These are phyloP conservation scores for Nicotiana undulata DNA, from an alignment of 257 asterid genomes.

Conservation along the genomic window DNA sequence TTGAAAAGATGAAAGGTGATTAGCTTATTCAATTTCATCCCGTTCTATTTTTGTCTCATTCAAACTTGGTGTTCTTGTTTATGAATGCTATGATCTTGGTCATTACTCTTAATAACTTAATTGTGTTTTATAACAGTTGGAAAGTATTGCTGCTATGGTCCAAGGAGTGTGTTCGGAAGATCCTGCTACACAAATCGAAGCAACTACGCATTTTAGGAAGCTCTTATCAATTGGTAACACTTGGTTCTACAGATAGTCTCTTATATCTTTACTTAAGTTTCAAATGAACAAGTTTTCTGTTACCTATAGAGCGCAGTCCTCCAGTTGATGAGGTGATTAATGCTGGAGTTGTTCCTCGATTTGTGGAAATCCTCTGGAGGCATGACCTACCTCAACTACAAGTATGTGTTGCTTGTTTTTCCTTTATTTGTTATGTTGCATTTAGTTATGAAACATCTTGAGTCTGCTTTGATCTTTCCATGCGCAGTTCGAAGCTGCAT, in stretches of 20 bases:
- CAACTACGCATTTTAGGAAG: slow-evolving; percentile 46
- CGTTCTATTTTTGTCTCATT: neutral
- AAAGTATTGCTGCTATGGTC: slow-evolving; percentile 11
- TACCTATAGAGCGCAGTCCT: neutral
- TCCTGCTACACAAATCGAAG: slow-evolving; percentile 36
- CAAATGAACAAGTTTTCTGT: no score
- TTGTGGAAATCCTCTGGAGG: slow-evolving; percentile 44
- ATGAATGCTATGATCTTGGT: no score
- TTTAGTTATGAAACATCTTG: no score
- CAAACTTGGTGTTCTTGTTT: neutral
- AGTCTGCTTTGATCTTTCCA: neutral
- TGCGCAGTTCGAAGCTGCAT: slow-evolving; percentile 44
- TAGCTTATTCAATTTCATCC: no score
- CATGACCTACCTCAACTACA: slow-evolving; percentile 68
- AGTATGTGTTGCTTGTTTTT: slow-evolving; percentile 25
- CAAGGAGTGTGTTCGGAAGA: slow-evolving; percentile 30
- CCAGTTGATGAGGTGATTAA: slow-evolving; percentile 40
- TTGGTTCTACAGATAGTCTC: no score
- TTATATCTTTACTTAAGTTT: no score
- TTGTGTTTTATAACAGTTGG: slow-evolving; percentile 1
- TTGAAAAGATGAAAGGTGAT: no score
- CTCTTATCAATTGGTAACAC: slow-evolving; percentile 52
- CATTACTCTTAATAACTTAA: neutral
- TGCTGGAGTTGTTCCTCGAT: slow-evolving; percentile 40
- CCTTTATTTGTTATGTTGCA: no score